These are phyloP conservation scores for Leishmania turanica DNA, from an alignment of 208 protist species.

Conservation along the genomic window DNA sequence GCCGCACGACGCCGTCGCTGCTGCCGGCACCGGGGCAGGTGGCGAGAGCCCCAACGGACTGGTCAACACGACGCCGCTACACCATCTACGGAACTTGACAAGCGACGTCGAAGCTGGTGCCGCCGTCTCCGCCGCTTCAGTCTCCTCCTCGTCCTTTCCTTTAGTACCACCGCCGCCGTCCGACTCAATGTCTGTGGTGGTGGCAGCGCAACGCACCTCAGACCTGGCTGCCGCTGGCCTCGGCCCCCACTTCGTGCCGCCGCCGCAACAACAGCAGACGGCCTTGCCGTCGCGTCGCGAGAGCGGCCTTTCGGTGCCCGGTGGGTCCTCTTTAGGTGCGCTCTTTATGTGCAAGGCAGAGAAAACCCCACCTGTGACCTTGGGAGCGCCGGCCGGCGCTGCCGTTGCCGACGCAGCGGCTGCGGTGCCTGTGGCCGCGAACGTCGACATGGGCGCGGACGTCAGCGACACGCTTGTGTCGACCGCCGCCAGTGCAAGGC, in stretches of 20 bases:
- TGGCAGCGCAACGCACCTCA: neutral
- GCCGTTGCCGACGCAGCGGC: neutral
- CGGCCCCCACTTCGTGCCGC: neutral
- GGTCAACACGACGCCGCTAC: constrained; percentile 13
- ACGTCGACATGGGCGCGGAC: neutral
- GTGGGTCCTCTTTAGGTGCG: constrained; percentile 3
- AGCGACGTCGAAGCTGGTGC: no score
- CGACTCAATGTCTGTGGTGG: neutral
- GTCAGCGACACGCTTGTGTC: constrained; percentile 16
- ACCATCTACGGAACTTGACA: neutral
- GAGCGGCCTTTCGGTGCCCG: neutral
- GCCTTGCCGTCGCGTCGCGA: neutral
- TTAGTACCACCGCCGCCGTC: neutral
- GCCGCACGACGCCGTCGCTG: constrained; percentile 8
- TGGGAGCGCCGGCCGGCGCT: neutral
- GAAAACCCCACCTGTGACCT: neutral
- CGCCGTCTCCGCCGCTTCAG: neutral
- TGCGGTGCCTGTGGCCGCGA: neutral
- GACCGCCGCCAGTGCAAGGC: neutral
- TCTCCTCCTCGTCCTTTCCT: neutral
- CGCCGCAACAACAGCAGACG: neutral
- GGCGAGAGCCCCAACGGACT: constrained; percentile 8
- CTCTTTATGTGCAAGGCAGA: constrained; percentile 24
- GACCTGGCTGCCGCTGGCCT: neutral
- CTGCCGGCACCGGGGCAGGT: neutral